Evolutionary conservation across 306 rosid genomes (phyloP).

Genomic region (Sesbania bispinosa): DNA sequence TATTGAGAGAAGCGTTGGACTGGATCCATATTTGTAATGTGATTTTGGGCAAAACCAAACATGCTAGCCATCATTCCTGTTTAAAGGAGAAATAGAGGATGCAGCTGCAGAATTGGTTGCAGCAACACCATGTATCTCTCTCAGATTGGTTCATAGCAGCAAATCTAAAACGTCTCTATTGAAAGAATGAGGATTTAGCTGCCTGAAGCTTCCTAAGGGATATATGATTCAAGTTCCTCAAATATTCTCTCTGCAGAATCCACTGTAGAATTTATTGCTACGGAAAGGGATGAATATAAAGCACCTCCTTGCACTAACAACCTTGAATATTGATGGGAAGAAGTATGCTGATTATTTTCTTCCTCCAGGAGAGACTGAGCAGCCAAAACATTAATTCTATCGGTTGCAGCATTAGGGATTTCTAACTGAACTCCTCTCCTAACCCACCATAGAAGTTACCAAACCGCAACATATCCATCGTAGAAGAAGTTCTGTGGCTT

Average conservation of each 20-base stretch:
- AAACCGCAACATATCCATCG: conserved; percentile 37
- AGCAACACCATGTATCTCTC: conserved; percentile 36
- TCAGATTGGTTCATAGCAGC: conserved; percentile 34
- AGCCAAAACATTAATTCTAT: conserved; percentile 31
- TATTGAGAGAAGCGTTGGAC: too few species aligned
- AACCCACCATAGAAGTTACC: conserved; percentile 7
- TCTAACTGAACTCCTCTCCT: conserved; percentile 14
- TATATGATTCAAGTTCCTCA: conserved; percentile 44
- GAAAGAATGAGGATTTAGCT: conserved; percentile 12
- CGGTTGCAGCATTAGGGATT: conserved; percentile 4
- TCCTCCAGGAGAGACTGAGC: conserved; percentile 17
- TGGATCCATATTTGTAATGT: background rate
- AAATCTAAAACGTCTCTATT: conserved; percentile 25
- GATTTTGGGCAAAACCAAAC: too few species aligned
- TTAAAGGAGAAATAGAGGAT: conserved; percentile 29
- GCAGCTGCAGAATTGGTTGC: conserved; percentile 22
- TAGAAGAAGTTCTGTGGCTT: conserved; percentile 27
- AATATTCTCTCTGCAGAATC: too few species aligned
- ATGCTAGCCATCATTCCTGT: conserved; percentile 8
- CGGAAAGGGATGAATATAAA: conserved; percentile 45
- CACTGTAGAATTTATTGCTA: conserved; percentile 44
- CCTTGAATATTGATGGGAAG: conserved; percentile 39
- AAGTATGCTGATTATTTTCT: conserved; percentile 16
- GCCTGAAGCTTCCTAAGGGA: conserved; percentile 26
- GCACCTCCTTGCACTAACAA: conserved; percentile 37